Evolutionary conservation across 768 basidiomycete species (phyloP), one percentile per base, ranked within the genome.

Genomic region (Lactifluus rugatus): DNA sequence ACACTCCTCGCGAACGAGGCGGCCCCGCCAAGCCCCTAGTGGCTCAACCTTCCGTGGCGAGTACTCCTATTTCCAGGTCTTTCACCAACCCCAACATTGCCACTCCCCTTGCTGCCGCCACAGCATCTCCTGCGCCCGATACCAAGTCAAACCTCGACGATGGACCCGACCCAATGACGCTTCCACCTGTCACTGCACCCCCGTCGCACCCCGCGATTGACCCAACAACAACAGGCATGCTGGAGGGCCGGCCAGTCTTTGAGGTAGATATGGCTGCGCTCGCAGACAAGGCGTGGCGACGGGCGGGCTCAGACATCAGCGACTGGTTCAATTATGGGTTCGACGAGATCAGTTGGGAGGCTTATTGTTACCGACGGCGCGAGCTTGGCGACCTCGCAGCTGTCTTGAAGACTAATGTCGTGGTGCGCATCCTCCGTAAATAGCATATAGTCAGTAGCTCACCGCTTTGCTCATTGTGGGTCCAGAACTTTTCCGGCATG

Each of bases 261-360:
- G 93, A 96, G 55, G 78, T 93, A 26, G 94, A 96, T 68, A 65
- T 95, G 49, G 78, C 70, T 46, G 81, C 82, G 26, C 76, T 87
- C 75, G 72, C 78, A 9, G 88, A 91, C 61, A 95, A 95, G 67
- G 85, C 85, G 4, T 99, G 96, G 96, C 76, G 96, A 61, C 73
- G 84, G 58, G 88, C 93, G 8, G 96, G 96, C 34, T 85, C 89
- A 4, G 93, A 96, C 74, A 77, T 96, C 60, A 87, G 89, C 64
- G 94, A 97, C 74, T 99, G 93, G 88, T 99, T 99, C 73, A 98
- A 99, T 72, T 98, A 96, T 65, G 96, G 96, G 0, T 98, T 98
- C 67, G 96, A 99, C 70, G 96, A 99, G 72, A 79, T 90, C 16
- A 89, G 88, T 34, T 99, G 93, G 93, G 89, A 92, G 67, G 85